Conservation (phyloP, 441 rosid species). For the Populus trichocarpa region DNA sequence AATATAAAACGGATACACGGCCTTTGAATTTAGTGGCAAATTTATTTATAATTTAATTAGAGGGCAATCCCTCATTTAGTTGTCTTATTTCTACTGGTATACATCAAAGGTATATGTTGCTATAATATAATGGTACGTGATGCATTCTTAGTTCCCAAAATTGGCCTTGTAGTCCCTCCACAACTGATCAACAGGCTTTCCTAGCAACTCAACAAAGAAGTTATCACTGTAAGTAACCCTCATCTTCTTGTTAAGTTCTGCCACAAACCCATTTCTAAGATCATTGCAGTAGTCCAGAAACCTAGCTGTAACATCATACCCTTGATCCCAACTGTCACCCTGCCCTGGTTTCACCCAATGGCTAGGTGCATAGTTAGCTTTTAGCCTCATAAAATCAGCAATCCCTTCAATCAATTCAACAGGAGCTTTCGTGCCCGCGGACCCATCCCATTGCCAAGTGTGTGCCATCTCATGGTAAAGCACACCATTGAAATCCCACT, state of each 20-base stretch:
- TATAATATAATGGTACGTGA: not conserved
- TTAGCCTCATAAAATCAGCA: slow-evolving; percentile 20
- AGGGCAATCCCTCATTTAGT: too few species aligned
- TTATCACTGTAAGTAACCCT: slow-evolving; percentile 18
- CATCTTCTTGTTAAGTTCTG: slow-evolving; percentile 46
- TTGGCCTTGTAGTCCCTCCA: slow-evolving; percentile 40
- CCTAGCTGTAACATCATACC: slow-evolving; percentile 54
- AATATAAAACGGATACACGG: too few species aligned
- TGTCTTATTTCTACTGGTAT: too few species aligned
- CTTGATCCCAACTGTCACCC: slow-evolving; percentile 48
- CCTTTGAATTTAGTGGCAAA: too few species aligned
- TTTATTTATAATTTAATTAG: too few species aligned
- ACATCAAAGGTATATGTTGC: too few species aligned
- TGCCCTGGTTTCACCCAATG: slow-evolving; percentile 16
- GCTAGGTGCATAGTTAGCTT: slow-evolving; percentile 12
- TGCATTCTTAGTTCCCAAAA: slow-evolving; percentile 7
- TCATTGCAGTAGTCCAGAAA: slow-evolving; percentile 50
- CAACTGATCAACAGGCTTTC: slow-evolving; percentile 30
- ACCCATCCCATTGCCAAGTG: slow-evolving; percentile 26
- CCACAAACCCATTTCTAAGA: slow-evolving; percentile 45
- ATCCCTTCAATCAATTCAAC: slow-evolving; percentile 22
- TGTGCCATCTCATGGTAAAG: slow-evolving; percentile 30
- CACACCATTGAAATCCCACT: slow-evolving; percentile 11
- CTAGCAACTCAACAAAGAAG: slow-evolving; percentile 33
- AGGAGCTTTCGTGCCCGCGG: slow-evolving; percentile 11